Base-by-base conservation (phyloP, 2,329 filamentous ascomycete genomes). In the Paecilomyces formosus region DNA sequence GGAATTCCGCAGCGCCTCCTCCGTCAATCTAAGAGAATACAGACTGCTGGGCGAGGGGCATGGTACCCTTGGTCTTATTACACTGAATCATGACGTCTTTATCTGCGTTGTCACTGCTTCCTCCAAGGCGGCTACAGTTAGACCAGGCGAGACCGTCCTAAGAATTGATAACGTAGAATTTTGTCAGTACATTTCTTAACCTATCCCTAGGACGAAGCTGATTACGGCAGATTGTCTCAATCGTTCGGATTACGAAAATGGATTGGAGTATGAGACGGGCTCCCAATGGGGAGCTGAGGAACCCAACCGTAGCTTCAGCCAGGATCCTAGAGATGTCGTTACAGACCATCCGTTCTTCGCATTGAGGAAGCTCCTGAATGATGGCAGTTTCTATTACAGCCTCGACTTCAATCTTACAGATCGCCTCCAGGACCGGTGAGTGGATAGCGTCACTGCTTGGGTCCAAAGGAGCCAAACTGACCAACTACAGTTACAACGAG, bases 331-430 rank as follows among this genome's bases (percentile, higher is more conserved):
- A 66, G 91, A 97, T 51, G 79, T 85, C 50, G 76, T 86, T 26
- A 74, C 90, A 30, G 92, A 97, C 68, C 92, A 97, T 73, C 94
- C 94, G 6, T 97, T 93, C 73, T 79, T 91, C 66, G 90, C 94
- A 53, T 75, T 99, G 60, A 92, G 93, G 74, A 97, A 96, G 79
- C 83, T 99, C 39, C 79, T 99, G 58, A 88, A 90, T 70, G 92
- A 95, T 72, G 92, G 93, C 26, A 96, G 89, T 30, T 99, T 99
- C 72, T 99, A 97, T 73, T 99, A 97, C 77, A 97, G 61, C 71
- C 90, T 91, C n/a, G 92, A 97, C 73, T 99, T 99, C 72, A 93
- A 99, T 71, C 80, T 99, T 54, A 99, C 94, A 3, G 92, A 96
- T 74, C 85, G 94, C 65, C 78, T 97, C 62, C 94, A 99, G 74